These are phyloP conservation scores for Aspergillus ibericus DNA, from an alignment of 2,329 filamentous ascomycete genomes.

Conservation along the genomic window DNA sequence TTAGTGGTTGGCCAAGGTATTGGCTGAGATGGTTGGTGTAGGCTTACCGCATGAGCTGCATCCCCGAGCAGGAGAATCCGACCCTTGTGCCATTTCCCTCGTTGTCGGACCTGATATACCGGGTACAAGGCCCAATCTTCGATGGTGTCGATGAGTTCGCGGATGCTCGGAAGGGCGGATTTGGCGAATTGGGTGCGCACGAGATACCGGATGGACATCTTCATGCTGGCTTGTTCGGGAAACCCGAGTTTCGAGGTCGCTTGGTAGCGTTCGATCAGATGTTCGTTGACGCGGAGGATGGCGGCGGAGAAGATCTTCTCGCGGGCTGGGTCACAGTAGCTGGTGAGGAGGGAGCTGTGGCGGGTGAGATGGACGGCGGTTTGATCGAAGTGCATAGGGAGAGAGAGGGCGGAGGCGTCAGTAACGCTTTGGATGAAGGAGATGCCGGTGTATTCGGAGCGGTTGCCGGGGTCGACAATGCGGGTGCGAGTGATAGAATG, in stretches of 20 bases:
- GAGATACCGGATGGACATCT: conserved; percentile 33
- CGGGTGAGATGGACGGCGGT: conserved; percentile 37
- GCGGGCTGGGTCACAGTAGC: conserved; percentile 33
- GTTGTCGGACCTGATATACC: conserved; percentile 37
- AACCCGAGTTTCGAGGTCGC: conserved; percentile 25
- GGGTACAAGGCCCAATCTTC: conserved; percentile 42
- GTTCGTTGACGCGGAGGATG: conserved; percentile 35
- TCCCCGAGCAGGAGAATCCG: conserved; percentile 44
- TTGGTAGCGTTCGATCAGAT: conserved; percentile 23
- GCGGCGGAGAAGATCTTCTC: conserved; percentile 38
- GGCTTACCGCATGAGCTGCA: conserved; percentile 44
- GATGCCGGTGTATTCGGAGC: conserved; percentile 43
- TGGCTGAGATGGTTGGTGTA: not conserved
- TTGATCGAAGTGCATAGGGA: conserved; percentile 27
- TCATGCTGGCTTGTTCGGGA: conserved; percentile 29
- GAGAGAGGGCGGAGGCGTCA: conserved; percentile 19
- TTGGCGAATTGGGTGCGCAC: conserved; percentile 34
- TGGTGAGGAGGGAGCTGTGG: conserved; percentile 38
- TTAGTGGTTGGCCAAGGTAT: not conserved
- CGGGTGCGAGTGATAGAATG: conserved; percentile 39
- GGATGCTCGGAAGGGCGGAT: conserved; percentile 32
- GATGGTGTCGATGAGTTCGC: conserved; percentile 31
- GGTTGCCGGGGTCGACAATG: conserved; percentile 35
- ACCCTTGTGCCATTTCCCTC: conserved; percentile 38
- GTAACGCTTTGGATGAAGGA: conserved; percentile 39